These are phyloP conservation scores for Leptodermis oblonga DNA, from an alignment of 257 asterid genomes.

Conservation along the genomic window DNA sequence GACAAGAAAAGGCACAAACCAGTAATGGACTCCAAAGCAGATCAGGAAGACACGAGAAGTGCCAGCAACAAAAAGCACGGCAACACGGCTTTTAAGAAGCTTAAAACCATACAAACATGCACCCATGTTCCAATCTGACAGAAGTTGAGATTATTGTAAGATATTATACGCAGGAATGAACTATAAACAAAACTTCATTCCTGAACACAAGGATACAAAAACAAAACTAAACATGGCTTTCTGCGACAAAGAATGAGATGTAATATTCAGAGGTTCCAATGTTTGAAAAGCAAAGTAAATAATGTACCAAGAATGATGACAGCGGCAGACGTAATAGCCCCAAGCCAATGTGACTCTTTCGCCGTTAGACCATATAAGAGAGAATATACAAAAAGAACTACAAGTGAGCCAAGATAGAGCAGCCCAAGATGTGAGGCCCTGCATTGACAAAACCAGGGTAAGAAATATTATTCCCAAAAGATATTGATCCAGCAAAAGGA, in stretches of 20 bases:
- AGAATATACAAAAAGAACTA: slow-evolving; percentile 84
- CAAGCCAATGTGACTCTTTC: slow-evolving; percentile 97
- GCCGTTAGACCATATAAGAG: slow-evolving; percentile 96
- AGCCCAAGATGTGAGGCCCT: slow-evolving; percentile 98
- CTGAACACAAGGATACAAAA: neutral
- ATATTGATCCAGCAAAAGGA: neutral
- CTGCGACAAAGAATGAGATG: neutral
- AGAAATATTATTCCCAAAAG: neutral
- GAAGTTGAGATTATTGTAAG: slow-evolving; percentile 8
- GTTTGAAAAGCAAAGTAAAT: slow-evolving; percentile 7
- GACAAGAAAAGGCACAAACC: slow-evolving; percentile 45
- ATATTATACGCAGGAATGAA: slow-evolving; percentile 13
- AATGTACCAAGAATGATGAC: slow-evolving; percentile 87
- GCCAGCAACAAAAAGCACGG: slow-evolving; percentile 92
- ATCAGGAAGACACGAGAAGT: slow-evolving; percentile 85
- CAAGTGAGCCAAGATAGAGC: slow-evolving; percentile 87
- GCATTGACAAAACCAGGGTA: slow-evolving; percentile 30
- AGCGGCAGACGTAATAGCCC: slow-evolving; percentile 94
- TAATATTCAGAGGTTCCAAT: slow-evolving; percentile 2
- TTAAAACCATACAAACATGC: slow-evolving; percentile 94
- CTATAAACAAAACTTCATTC: slow-evolving; percentile 1
- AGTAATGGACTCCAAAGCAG: slow-evolving; percentile 96
- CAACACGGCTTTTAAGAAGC: slow-evolving; percentile 89
- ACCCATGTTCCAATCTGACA: slow-evolving; percentile 95
- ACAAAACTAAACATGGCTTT: neutral